Conservation (phyloP, 169 alveolate species). For the Perkinsus chesapeaki region DNA sequence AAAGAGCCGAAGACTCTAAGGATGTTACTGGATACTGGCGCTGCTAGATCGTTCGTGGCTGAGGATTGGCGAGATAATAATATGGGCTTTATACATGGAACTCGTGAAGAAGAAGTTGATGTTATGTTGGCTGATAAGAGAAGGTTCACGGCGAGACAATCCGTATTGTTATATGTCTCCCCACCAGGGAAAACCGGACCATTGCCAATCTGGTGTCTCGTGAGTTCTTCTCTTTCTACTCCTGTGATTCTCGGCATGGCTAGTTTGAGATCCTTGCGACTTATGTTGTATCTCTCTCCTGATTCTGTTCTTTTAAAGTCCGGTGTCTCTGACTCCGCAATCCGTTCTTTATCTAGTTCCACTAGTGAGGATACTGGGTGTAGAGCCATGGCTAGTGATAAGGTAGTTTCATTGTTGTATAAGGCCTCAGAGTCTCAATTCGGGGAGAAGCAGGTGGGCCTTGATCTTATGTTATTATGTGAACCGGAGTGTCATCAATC, state of each 20-base stretch:
- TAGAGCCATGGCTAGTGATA: background rate
- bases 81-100: background rate
- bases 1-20: background rate
- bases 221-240: background rate
- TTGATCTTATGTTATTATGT: background rate
- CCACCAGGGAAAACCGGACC: background rate
- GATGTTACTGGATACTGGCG: background rate
- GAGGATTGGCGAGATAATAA: background rate
- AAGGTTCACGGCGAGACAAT: background rate
- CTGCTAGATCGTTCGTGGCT: background rate
- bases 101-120: background rate
- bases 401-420: background rate
- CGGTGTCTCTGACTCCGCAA: background rate
- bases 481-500: background rate
- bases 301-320: background rate
- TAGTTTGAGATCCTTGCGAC: background rate
- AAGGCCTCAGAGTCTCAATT: background rate
- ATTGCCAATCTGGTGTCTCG: background rate
- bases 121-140: background rate
- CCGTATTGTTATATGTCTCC: background rate
- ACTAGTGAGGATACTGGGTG: background rate
- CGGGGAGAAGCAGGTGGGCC: background rate
- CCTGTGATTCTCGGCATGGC: background rate
- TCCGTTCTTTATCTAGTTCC: background rate
- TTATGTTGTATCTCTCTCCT: background rate